Conservation (phyloP, 2,329 filamentous ascomycete species). For the Diaporthe caulivora region DNA sequence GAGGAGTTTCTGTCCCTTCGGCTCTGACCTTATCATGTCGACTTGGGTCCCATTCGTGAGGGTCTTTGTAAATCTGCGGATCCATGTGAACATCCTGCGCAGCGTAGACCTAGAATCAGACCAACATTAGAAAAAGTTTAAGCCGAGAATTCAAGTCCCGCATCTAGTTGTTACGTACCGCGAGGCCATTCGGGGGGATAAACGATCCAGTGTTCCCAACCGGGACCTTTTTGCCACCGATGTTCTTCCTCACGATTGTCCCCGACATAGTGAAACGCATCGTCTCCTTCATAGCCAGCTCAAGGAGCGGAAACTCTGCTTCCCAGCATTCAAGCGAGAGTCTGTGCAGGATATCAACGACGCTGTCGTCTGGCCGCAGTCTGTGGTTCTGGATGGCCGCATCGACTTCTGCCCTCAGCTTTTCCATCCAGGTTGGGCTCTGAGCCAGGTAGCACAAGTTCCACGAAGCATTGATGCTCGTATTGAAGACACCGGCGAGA, state of each 20-base stretch:
- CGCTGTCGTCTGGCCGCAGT: neutral
- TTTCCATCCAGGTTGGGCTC: neutral
- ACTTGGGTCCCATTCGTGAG: constrained; percentile 6
- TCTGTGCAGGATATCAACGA: neutral
- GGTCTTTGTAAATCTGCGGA: neutral
- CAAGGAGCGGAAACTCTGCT: constrained; percentile 1
- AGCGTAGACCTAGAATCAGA: neutral
- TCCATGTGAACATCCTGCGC: constrained; percentile 15
- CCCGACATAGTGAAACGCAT: constrained; percentile 10
- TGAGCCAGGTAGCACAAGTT: constrained; percentile 7
- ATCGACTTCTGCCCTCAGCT: neutral
- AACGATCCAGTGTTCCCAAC: constrained; percentile 1
- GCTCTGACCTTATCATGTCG: neutral
- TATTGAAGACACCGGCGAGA: constrained; percentile 7
- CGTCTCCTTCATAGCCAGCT: neutral
- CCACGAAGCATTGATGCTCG: constrained; percentile 13
- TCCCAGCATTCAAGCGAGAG: constrained; percentile 5
- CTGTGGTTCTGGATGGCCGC: neutral
- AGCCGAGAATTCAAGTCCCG: neutral
- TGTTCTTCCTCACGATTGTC: neutral
- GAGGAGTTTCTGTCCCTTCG: neutral
- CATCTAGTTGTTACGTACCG: neutral
- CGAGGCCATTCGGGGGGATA: neutral
- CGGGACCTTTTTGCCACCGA: constrained; percentile 12
- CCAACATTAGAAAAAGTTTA: neutral